Conservation (phyloP, 129 eudicot species). For the Cynara cardunculus region DNA sequence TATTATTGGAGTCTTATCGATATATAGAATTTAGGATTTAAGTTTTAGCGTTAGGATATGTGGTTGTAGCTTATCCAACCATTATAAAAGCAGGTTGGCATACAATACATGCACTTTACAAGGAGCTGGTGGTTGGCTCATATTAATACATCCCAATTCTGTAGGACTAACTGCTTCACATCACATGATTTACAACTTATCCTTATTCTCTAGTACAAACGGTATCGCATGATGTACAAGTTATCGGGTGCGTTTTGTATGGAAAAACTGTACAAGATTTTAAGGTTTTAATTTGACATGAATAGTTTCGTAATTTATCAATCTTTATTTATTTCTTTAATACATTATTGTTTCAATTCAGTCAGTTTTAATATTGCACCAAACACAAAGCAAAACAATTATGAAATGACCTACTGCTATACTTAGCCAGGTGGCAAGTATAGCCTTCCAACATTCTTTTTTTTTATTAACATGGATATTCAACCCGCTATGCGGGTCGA, state of each 20-base stretch:
- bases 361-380: too few species aligned
- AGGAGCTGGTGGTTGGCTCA: slow-evolving; percentile 14
- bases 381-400: too few species aligned
- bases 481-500: too few species aligned
- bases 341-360: too few species aligned
- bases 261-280: too few species aligned
- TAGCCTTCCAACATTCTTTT: slow-evolving; percentile 26
- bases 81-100: slow-evolving; percentile 15
- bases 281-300: too few species aligned
- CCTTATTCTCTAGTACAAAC: too few species aligned
- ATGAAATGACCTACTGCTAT: neutral
- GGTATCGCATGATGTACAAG: neutral
- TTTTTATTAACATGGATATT: too few species aligned
- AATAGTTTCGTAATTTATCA: neutral
- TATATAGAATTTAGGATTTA: neutral
- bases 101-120: slow-evolving; percentile 2
- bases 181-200: slow-evolving; percentile 4
- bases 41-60: neutral
- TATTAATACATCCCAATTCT: slow-evolving; percentile 21
- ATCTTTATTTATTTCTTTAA: neutral
- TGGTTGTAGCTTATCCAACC: neutral
- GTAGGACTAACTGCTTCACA: neutral
- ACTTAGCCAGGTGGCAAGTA: slow-evolving; percentile 1
- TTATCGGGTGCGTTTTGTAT: neutral
- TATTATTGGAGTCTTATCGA: too few species aligned